Percentiles rank a stretch among this genome's conserved stretches.
Evolutionary conservation across 2,329 filamentous ascomycete species (phyloP).

Genomic region (Alternaria ethzedia): DNA sequence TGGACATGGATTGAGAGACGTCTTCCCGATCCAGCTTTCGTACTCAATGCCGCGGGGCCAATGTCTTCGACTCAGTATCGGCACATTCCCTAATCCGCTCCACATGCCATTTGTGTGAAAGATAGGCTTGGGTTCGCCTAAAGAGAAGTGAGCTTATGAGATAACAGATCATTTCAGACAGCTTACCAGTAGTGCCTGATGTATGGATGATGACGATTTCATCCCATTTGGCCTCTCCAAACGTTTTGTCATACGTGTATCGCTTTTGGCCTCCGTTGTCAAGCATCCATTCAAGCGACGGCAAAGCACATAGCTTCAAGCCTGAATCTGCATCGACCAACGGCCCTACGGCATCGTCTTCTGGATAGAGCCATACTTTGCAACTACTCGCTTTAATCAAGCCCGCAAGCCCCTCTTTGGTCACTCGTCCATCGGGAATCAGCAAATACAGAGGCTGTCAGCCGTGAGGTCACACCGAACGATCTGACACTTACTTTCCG

Average conservation of each 20-base stretch:
- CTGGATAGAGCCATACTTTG: neutral
- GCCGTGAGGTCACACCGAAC: neutral
- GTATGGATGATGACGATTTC: slow-evolving; percentile 25
- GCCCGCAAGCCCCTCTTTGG: neutral
- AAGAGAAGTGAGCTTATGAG: neutral
- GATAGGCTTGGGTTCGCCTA: neutral
- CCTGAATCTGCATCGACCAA: neutral
- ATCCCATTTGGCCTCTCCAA: slow-evolving; percentile 18
- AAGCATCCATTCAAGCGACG: neutral
- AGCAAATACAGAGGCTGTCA: neutral
- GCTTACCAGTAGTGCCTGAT: slow-evolving; percentile 24
- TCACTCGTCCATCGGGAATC: neutral
- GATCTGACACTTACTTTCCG: neutral
- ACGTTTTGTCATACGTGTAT: slow-evolving; percentile 20
- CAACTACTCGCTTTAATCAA: neutral
- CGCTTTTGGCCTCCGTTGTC: neutral
- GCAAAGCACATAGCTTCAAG: neutral
- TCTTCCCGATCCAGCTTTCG: slow-evolving; percentile 19
- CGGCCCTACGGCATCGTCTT: neutral
- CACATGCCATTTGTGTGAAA: neutral
- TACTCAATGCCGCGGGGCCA: slow-evolving; percentile 22
- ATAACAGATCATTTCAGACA: neutral
- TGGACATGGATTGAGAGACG: slow-evolving; percentile 16
- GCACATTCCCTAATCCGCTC: neutral
- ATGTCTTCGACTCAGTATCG: slow-evolving; percentile 8